Evolutionary conservation across 495 filamentous ascomycete genomes (phyloP).

Genomic region (Pseudomonodictys pantanalensis): DNA sequence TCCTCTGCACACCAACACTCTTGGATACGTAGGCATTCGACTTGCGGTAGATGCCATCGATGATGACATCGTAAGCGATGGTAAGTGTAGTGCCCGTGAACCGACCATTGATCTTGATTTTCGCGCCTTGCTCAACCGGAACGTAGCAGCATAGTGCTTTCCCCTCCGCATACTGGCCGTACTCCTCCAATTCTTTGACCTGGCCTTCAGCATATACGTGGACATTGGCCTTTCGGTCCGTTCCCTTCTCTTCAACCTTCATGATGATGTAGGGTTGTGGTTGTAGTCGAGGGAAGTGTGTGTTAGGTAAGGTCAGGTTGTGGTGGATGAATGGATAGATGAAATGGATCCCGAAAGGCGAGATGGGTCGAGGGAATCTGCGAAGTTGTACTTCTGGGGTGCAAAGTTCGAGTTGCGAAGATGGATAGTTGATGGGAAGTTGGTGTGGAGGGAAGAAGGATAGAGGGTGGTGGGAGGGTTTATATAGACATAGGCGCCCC

Average conservation of each 20-base stretch:
- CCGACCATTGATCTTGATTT: neutral
- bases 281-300: neutral
- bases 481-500: no score
- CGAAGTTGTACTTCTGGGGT: no score
- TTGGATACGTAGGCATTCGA: neutral
- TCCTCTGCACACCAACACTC: neutral
- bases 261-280: neutral
- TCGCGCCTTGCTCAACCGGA: conserved; percentile 6
- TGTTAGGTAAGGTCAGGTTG: neutral
- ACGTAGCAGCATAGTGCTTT: conserved; percentile 21
- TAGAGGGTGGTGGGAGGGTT: no score
- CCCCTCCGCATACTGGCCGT: conserved; percentile 3
- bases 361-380: no score
- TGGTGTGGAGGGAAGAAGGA: no score
- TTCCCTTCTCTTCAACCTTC: conserved; percentile 27
- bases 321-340: no score
- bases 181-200: conserved; percentile 4
- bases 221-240: conserved; percentile 15
- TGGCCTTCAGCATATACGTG: neutral
- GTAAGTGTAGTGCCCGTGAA: conserved; percentile 9
- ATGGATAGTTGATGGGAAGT: no score
- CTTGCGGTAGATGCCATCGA: conserved; percentile 23
- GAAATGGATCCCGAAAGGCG: no score
- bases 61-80: conserved; percentile 10
- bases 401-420: no score